A percentile compares a stretch with the other conserved stretches of the same genome.
Conservation (phyloP, 345 rosid genomes). For the Alliaria petiolata region DNA sequence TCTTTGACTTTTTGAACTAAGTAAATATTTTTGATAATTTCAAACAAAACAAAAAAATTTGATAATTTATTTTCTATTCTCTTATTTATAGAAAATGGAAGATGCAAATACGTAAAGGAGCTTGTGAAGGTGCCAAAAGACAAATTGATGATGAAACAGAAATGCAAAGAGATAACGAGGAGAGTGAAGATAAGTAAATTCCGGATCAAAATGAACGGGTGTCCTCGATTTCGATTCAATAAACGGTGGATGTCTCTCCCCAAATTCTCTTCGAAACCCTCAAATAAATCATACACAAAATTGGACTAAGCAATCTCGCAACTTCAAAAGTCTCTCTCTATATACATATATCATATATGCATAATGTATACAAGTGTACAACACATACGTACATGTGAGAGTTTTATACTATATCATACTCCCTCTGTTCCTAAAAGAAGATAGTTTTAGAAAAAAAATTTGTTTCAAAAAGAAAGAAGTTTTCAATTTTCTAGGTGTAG, state of each 20-base stretch:
- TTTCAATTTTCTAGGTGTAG: too few species aligned
- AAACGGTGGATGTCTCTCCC: constrained; percentile 51
- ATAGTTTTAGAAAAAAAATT: too few species aligned
- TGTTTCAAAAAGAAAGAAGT: too few species aligned
- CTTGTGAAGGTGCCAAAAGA: constrained; percentile 38
- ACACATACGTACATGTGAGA: too few species aligned
- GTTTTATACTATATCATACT: too few species aligned
- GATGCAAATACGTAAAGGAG: constrained; percentile 36
- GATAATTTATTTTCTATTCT: background rate
- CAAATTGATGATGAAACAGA: constrained; percentile 36
- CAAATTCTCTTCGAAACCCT: constrained; percentile 44
- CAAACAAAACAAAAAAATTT: too few species aligned
- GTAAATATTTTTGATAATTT: background rate
- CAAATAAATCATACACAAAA: constrained; percentile 44
- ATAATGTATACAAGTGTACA: too few species aligned
- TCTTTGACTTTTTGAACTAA: background rate
- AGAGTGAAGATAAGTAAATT: constrained; percentile 56
- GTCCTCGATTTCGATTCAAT: constrained; percentile 44
- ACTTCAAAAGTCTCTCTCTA: background rate
- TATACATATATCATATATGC: background rate
- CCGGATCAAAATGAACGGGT: constrained; percentile 63
- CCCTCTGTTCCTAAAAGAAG: too few species aligned
- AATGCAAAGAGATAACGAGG: constrained; percentile 43
- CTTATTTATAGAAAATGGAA: constrained; percentile 39
- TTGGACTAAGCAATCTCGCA: constrained; percentile 30